Evolutionary conservation across 768 basidiomycete species (phyloP).

Genomic region (Wakefieldia striispora): DNA sequence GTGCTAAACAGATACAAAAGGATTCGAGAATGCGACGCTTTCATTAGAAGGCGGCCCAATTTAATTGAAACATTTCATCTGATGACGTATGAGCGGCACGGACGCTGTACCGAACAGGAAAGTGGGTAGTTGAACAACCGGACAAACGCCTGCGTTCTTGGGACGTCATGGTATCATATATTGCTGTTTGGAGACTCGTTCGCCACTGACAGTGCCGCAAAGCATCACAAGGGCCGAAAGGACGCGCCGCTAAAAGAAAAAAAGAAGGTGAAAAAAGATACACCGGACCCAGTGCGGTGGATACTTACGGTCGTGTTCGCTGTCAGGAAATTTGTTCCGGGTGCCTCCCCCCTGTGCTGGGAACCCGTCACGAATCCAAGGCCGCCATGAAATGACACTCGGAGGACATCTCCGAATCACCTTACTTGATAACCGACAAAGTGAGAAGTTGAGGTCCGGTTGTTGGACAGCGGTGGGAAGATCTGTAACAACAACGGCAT

Average conservation of each 20-base stretch:
- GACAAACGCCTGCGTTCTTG: not conserved
- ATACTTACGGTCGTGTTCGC: constrained; percentile 1
- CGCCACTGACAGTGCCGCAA: constrained; percentile 9
- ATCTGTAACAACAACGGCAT: constrained; percentile 9
- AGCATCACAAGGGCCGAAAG: constrained; percentile 7
- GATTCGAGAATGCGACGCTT: not conserved
- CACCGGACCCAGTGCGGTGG: constrained; percentile 5
- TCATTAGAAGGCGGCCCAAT: no score
- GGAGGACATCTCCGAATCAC: constrained; percentile 1
- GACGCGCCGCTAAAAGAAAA: constrained; percentile 5
- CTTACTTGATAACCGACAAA: constrained; percentile 5
- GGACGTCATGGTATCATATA: constrained; percentile 1
- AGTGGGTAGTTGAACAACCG: constrained; percentile 4
- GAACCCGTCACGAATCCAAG: constrained; percentile 8
- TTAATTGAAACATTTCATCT: constrained; percentile 9
- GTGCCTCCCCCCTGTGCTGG: not conserved
- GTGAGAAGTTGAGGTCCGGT: not conserved
- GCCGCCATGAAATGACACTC: constrained; percentile 4
- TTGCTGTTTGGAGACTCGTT: constrained; percentile 2
- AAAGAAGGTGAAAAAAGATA: not conserved
- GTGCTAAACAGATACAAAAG: not conserved
- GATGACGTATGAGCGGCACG: not conserved
- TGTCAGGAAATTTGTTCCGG: constrained; percentile 8
- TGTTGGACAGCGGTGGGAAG: constrained; percentile 9
- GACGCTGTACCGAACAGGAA: not conserved